These are phyloP conservation scores for Echeveria elegans DNA, from an alignment of 164 flowering plant genomes.

Conservation along the genomic window DNA sequence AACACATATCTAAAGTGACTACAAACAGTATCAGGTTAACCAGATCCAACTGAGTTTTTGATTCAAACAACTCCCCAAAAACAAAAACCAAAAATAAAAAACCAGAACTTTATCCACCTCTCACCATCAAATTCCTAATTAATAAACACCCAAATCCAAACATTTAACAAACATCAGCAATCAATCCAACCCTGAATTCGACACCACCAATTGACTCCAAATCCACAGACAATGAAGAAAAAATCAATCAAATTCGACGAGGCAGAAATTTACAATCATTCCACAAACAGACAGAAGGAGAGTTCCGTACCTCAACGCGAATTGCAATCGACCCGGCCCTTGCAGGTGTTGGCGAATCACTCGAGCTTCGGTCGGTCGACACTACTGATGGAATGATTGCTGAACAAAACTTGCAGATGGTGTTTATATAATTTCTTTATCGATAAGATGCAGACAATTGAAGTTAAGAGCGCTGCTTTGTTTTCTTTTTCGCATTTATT, in stretches of 20 bases:
- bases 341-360: not conserved
- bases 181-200: not conserved
- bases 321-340: not conserved
- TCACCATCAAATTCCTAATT: not conserved
- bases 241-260: not conserved
- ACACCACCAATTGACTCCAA: not conserved
- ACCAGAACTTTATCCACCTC: not conserved
- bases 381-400: not conserved
- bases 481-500: no score
- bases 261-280: not conserved
- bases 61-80: no score
- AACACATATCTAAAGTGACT: not conserved
- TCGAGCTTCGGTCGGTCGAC: not conserved
- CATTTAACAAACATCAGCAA: not conserved
- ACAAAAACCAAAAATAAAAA: not conserved
- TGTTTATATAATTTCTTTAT: not conserved
- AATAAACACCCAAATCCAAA: not conserved
- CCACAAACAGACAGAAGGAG: not conserved
- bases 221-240: not conserved
- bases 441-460: not conserved
- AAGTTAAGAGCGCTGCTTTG: not conserved
- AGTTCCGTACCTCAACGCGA: not conserved
- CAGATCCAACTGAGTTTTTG: not conserved
- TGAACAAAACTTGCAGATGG: not conserved
- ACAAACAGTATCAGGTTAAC: not conserved